Evolutionary conservation across 371 early-diverging fungal genomes (phyloP).

Genomic region (Phascolomyces articulosus): DNA sequence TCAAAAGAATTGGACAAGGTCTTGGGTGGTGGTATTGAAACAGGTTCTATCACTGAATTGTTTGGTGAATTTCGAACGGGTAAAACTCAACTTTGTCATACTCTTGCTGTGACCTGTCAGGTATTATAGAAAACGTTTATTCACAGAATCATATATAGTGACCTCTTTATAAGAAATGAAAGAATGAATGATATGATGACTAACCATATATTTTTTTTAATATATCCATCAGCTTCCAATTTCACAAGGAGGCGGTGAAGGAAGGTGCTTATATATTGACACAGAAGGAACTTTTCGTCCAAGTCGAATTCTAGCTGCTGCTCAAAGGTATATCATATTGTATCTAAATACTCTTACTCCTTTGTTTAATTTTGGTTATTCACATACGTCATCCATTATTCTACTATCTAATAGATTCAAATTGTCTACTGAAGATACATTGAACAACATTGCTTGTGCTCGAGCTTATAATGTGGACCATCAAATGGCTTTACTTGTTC

Average conservation of each 20-base stretch:
- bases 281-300: slow-evolving; percentile 99
- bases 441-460: slow-evolving; percentile 97
- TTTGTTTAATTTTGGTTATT: neutral
- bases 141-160: too few relatives aligned
- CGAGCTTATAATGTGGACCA: slow-evolving; percentile 99
- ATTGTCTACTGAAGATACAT: slow-evolving; percentile 84
- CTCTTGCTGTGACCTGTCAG: slow-evolving; percentile 98
- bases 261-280: slow-evolving; percentile 98
- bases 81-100: slow-evolving; percentile 99
- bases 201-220: neutral
- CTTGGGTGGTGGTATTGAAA: slow-evolving; percentile 97
- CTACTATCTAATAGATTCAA: slow-evolving; percentile 51
- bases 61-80: slow-evolving; percentile 99
- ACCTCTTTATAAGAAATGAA: too few relatives aligned
- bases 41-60: slow-evolving; percentile 98
- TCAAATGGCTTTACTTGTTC: slow-evolving; percentile 87
- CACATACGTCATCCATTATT: neutral
- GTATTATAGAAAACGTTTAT: slow-evolving; percentile 41
- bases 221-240: slow-evolving; percentile 64
- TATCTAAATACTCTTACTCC: neutral
- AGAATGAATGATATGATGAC: too few relatives aligned
- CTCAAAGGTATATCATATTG: slow-evolving; percentile 64
- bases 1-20: slow-evolving; percentile 95
- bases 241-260: slow-evolving; percentile 93
- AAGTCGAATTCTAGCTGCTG: slow-evolving; percentile 86